These are phyloP conservation scores for Candida gigantensis DNA, from an alignment of 1,139 yeast genomes.

Conservation along the genomic window DNA sequence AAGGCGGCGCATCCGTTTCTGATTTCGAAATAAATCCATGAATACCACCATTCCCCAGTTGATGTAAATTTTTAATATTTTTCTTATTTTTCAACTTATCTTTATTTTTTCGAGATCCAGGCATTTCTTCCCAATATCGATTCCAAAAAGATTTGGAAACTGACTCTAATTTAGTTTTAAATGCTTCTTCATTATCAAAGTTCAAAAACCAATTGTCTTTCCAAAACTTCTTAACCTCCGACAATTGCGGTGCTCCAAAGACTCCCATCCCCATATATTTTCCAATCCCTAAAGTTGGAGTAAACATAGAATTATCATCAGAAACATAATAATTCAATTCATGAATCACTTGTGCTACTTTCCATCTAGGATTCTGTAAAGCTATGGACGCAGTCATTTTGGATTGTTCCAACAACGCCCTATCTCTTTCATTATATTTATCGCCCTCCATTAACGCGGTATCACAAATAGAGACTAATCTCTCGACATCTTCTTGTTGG, in stretches of 20 bases:
- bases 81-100: slow-evolving; percentile 31
- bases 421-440: slow-evolving; percentile 40
- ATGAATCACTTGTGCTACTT: slow-evolving; percentile 55
- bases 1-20: slow-evolving; percentile 5
- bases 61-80: slow-evolving; percentile 21
- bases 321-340: slow-evolving; percentile 61
- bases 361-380: slow-evolving; percentile 54
- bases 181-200: slow-evolving; percentile 24
- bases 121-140: slow-evolving; percentile 49
- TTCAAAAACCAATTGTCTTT: slow-evolving; percentile 51
- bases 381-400: slow-evolving; percentile 49
- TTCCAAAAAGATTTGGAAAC: slow-evolving; percentile 51
- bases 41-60: background rate
- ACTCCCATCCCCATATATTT: slow-evolving; percentile 31
- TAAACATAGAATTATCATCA: slow-evolving; percentile 43
- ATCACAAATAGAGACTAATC: slow-evolving; percentile 49
- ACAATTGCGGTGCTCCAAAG: slow-evolving; percentile 64
- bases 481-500: slow-evolving; percentile 54
- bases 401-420: slow-evolving; percentile 39
- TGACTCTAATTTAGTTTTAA: slow-evolving; percentile 29
- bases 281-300: slow-evolving; percentile 47
- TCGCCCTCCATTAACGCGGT: slow-evolving; percentile 38
- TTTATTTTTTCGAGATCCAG: slow-evolving; percentile 29
- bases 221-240: slow-evolving; percentile 51
- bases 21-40: slow-evolving; percentile 16